phyloP scores from a whole-genome alignment of 163 green algal species.

The Scenedesmus sp. region DNA sequence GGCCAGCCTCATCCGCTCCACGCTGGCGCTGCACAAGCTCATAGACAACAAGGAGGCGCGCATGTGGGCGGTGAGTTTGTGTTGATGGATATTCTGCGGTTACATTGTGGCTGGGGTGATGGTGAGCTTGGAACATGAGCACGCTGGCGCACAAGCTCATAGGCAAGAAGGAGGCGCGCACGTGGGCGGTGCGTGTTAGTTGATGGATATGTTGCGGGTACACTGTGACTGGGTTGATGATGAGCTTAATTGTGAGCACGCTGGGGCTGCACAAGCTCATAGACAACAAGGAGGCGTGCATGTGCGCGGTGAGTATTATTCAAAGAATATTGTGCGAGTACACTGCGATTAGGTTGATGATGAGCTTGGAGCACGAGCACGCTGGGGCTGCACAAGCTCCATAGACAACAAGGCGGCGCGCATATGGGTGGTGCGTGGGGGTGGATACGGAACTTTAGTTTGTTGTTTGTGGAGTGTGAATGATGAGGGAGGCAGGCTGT shows the following conservation, averaged over 20 bases:
- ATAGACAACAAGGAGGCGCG: conserved; percentile 97
- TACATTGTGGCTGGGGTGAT: neutral
- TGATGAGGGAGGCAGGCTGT: no score
- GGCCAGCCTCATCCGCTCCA: conserved; percentile 86
- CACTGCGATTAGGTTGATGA: neutral
- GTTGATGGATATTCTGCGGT: neutral
- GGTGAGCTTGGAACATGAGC: no score
- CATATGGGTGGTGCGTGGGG: no score
- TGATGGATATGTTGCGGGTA: neutral
- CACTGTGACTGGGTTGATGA: conserved; percentile 53
- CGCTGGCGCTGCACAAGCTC: conserved; percentile 96
- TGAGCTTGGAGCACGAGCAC: no score
- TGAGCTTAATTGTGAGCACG: conserved; percentile 89
- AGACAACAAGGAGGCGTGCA: conserved; percentile 91
- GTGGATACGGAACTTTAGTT: no score
- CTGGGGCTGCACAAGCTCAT: conserved; percentile 97
- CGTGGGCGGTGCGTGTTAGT: neutral
- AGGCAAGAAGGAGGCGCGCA: no score
- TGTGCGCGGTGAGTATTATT: conserved; percentile 61
- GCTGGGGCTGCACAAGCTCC: no score
- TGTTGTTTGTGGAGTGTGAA: no score
- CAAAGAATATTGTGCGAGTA: neutral
- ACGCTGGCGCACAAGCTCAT: no score
- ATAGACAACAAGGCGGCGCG: no score
- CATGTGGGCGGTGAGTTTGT: conserved; percentile 62